Conservation (phyloP, 805 yeast species). For the Brettanomyces sp. region DNA sequence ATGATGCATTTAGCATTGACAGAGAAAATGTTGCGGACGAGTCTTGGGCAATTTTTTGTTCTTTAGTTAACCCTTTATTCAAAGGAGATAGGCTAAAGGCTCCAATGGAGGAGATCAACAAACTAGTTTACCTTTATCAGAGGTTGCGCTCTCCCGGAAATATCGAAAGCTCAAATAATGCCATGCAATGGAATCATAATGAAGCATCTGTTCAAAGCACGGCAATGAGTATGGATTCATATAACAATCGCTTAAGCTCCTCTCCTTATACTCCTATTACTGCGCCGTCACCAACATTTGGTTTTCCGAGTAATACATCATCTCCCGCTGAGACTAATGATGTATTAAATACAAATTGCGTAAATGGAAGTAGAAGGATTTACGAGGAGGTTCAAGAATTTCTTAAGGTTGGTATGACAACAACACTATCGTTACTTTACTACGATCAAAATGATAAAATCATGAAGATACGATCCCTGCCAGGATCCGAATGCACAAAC, state of each 20-base stretch:
- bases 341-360: no score
- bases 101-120: constrained; percentile 51
- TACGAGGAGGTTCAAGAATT: constrained; percentile 33
- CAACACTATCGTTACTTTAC: constrained; percentile 15
- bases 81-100: constrained; percentile 36
- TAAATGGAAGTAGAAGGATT: no score
- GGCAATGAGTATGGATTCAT: constrained; percentile 3
- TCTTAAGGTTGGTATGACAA: constrained; percentile 31
- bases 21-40: constrained; percentile 35
- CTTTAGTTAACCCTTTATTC: constrained; percentile 37
- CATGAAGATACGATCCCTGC: constrained; percentile 16
- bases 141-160: constrained; percentile 15
- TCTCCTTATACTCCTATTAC: constrained; percentile 5
- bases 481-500: background rate
- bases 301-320: background rate
- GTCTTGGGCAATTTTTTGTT: constrained; percentile 39
- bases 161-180: background rate
- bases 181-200: background rate
- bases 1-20: constrained; percentile 21
- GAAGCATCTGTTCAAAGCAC: background rate
- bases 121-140: constrained; percentile 31
- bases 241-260: constrained; percentile 1
- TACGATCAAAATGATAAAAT: constrained; percentile 20
- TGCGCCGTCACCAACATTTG: constrained; percentile 4
- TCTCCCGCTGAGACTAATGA: background rate